A percentile compares a stretch with the other conserved stretches of the same genome.
Conservation (phyloP, 495 filamentous ascomycete species). For the Penicillium coffeae region DNA sequence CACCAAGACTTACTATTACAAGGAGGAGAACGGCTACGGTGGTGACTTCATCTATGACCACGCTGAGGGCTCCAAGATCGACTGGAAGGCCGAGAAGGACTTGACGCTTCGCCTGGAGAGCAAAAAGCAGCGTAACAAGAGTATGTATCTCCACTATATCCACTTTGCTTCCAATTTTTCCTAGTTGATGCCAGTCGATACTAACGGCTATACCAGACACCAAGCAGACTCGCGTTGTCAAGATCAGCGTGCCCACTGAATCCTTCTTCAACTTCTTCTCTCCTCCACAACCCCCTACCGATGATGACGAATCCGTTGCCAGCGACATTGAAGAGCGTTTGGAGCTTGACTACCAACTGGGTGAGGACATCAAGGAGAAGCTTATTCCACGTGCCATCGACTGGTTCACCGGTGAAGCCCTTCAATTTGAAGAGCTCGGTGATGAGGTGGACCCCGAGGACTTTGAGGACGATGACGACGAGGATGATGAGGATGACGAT, state of each 20-base stretch:
- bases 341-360: conserved; percentile 97
- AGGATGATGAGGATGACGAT: conserved; percentile 83
- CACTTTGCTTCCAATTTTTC: neutral
- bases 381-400: conserved; percentile 97
- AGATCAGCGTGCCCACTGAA: conserved; percentile 97
- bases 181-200: neutral
- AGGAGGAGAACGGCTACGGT: conserved; percentile 96
- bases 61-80: conserved; percentile 94
- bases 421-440: conserved; percentile 92
- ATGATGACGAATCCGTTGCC: conserved; percentile 70
- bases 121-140: conserved; percentile 99
- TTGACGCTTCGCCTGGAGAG: conserved; percentile 91
- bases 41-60: conserved; percentile 99
- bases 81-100: conserved; percentile 92
- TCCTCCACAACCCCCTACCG: conserved; percentile 79
- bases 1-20: conserved; percentile 98
- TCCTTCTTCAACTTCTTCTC: conserved; percentile 99
- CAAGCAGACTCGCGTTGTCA: conserved; percentile 97
- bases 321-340: conserved; percentile 96
- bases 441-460: conserved; percentile 82
- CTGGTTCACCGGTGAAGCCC: conserved; percentile 98
- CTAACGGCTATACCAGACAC: conserved; percentile 63
- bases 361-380: conserved; percentile 99
- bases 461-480: conserved; percentile 85
- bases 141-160: conserved; percentile 59